Evolutionary conservation across 2,329 filamentous ascomycete genomes (phyloP).

Genomic region (Ascochyta lentis): DNA sequence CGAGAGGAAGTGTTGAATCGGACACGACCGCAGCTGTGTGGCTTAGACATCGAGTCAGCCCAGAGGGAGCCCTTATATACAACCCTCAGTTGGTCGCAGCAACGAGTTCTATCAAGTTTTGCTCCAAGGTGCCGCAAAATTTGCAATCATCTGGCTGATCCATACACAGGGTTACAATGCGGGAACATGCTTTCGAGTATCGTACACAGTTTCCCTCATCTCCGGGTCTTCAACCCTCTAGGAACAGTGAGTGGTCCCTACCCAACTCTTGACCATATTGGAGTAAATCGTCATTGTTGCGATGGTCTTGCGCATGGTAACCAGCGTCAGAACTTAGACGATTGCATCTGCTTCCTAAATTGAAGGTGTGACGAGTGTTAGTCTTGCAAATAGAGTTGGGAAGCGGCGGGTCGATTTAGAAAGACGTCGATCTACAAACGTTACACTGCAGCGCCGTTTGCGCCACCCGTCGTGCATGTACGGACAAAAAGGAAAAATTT

Average conservation of each 20-base stretch:
- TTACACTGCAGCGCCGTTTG: constrained; percentile 23
- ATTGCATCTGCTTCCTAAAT: constrained; percentile 1
- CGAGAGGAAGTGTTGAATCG: constrained; percentile 20
- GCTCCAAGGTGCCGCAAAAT: neutral
- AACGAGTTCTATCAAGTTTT: neutral
- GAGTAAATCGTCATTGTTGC: neutral
- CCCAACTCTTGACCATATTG: neutral
- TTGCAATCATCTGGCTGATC: constrained; percentile 14
- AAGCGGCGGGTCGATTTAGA: constrained; percentile 7
- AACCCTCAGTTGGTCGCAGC: neutral
- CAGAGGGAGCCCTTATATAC: constrained; percentile 25
- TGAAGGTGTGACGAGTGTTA: constrained; percentile 12
- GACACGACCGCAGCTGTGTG: constrained; percentile 15
- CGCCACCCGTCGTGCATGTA: constrained; percentile 27
- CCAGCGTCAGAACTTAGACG: neutral
- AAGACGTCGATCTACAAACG: constrained; percentile 12
- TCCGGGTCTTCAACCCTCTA: neutral
- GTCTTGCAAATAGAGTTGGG: constrained; percentile 5
- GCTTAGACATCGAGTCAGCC: neutral
- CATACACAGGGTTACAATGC: constrained; percentile 29
- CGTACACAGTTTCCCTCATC: neutral
- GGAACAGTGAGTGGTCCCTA: neutral
- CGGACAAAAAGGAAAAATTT: constrained; percentile 7
- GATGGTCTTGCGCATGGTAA: neutral
- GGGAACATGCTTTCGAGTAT: constrained; percentile 26